Evolutionary conservation across 1,284 basidiomycete species (phyloP), one percentile per base, ranked within the genome.

Genomic region (Rhodotorula sp.): DNA sequence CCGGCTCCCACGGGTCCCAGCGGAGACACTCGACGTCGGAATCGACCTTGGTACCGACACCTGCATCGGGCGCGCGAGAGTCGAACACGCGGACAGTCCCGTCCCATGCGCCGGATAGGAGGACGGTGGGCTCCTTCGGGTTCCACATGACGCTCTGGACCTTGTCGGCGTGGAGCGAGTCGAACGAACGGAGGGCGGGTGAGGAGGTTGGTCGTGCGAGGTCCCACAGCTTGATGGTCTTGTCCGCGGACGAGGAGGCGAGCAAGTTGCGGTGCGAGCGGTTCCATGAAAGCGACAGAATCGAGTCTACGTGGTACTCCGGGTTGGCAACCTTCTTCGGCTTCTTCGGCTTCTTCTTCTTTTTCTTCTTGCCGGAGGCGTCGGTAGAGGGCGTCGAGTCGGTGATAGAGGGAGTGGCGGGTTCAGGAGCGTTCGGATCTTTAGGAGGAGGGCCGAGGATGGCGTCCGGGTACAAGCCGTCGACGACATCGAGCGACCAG

Each of bases 101-200:
- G 82, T 99, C 96, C 79, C 92, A 98, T 71, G 91, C 90, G 24
- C 94, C 96, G 5, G 91, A 95, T 69, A 99, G 82, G 49, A 99
- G 83, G 48, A 95, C 91, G 19, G 89, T 90, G 36, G 94, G 91
- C 64, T 93, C 90, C 66, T 86, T 85, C 49, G 86, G 85, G 80
- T 96, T 96, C 96, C 96, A 99, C 78, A 95, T 90, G 5, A 99
- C 92, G 7, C 90, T 88, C 81, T 98, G 94, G n/a, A 99, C 92
- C 83, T 97, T 98, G 81, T 97, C 94, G 77, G 88, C 89, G 82
- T 99, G 96, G 47, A 94, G 83, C 22, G 65, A 51, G 53, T 84
- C 87, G 81, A 96, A 99, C 74, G 89, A 92, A 65, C 92, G 84
- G 78, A 97, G 86, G 15, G 93, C 85, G 11, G 78, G 75, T 19